Evolutionary conservation across 2,329 filamentous ascomycete species (phyloP).

Genomic region (Talaromyces pinophilus): DNA sequence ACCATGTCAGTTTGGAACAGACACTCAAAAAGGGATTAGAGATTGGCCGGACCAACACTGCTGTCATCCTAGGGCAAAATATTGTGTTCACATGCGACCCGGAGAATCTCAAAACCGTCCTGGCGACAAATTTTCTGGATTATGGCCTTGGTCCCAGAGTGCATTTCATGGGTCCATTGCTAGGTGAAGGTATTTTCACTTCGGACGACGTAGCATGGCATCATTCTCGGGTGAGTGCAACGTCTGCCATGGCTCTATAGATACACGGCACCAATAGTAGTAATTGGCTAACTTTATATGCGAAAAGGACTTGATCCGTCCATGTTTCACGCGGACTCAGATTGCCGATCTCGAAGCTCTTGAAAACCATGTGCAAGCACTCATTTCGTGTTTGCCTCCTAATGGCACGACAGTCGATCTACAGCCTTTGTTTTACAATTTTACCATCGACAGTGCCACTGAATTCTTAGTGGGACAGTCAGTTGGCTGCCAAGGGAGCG

Average conservation of each 20-base stretch:
- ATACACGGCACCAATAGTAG: not conserved
- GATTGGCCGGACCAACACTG: not conserved
- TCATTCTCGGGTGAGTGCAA: slow-evolving; percentile 58
- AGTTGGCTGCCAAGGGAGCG: slow-evolving; percentile 58
- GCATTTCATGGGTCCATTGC: slow-evolving; percentile 57
- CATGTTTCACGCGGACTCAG: slow-evolving; percentile 83
- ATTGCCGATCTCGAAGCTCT: slow-evolving; percentile 76
- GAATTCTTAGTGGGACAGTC: slow-evolving; percentile 82
- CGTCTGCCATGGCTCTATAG: slow-evolving; percentile 40
- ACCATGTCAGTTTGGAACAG: slow-evolving; percentile 4
- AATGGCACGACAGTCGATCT: slow-evolving; percentile 62
- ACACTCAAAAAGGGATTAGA: not conserved
- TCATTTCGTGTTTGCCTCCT: slow-evolving; percentile 64
- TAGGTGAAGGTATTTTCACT: slow-evolving; percentile 57
- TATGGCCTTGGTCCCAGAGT: slow-evolving; percentile 78
- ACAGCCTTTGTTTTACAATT: slow-evolving; percentile 75
- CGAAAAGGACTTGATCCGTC: slow-evolving; percentile 62
- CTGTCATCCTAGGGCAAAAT: slow-evolving; percentile 15
- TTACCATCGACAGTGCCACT: slow-evolving; percentile 80
- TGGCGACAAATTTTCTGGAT: slow-evolving; percentile 79
- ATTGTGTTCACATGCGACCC: slow-evolving; percentile 38
- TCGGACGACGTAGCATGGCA: slow-evolving; percentile 80
- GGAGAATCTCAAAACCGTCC: slow-evolving; percentile 77
- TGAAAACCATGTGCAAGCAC: slow-evolving; percentile 71
- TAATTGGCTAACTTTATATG: not conserved